These are phyloP conservation scores for Laetiporus sulphureus DNA, from an alignment of 1,284 basidiomycete genomes.

Conservation along the genomic window DNA sequence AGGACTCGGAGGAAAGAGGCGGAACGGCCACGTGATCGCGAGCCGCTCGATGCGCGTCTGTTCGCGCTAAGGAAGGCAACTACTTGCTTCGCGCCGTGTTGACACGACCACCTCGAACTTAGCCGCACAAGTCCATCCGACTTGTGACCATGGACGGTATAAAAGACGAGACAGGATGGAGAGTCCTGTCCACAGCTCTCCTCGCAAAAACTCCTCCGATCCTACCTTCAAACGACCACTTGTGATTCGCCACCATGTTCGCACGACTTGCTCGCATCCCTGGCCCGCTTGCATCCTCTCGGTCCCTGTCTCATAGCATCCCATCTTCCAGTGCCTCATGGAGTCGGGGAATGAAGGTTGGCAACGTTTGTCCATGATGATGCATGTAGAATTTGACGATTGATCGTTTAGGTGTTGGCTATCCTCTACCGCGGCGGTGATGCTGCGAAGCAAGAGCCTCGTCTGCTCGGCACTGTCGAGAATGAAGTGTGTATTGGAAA, in stretches of 20 bases:
- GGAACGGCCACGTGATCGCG: too few species aligned
- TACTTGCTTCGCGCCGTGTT: background rate
- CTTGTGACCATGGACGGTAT: background rate
- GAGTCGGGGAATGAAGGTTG: background rate
- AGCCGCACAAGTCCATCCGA: background rate
- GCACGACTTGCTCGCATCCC: too few species aligned
- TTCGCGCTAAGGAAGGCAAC: background rate
- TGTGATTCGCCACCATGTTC: too few species aligned
- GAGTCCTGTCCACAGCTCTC: background rate
- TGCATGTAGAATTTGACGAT: too few species aligned
- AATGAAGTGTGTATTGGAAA: background rate
- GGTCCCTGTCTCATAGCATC: background rate
- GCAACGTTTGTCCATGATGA: too few species aligned
- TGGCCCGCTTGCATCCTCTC: too few species aligned
- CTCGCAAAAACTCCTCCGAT: background rate
- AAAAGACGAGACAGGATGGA: background rate
- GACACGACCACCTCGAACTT: background rate
- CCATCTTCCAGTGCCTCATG: conserved; percentile 26
- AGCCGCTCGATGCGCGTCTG: too few species aligned
- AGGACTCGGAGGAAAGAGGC: too few species aligned
- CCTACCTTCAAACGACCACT: background rate
- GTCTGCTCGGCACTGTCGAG: background rate
- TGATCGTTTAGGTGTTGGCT: too few species aligned
- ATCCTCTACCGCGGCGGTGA: background rate
- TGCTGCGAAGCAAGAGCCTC: background rate